A percentile compares a stretch with the other conserved stretches of the same genome.
Evolutionary conservation across 2,329 filamentous ascomycete genomes (phyloP).

Genomic region (Scedosporium boydii): DNA sequence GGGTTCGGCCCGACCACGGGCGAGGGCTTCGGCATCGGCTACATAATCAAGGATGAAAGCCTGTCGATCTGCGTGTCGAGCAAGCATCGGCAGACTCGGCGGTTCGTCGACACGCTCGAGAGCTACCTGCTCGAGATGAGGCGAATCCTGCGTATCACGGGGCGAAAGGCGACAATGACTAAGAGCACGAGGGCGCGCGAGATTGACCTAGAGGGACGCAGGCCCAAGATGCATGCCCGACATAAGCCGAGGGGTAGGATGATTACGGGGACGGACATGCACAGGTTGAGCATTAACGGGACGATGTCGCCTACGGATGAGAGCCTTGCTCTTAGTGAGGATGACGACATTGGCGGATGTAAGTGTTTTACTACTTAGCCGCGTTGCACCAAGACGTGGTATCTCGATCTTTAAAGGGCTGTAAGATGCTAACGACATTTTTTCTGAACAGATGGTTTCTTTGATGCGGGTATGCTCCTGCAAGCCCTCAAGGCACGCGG

Average conservation of each 20-base stretch:
- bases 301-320: conserved; percentile 57
- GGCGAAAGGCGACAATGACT: conserved; percentile 29
- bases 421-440: conserved; percentile 17
- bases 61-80: conserved; percentile 77
- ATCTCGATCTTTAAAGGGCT: not conserved
- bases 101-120: conserved; percentile 84
- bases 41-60: conserved; percentile 90
- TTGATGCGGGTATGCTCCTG: conserved; percentile 89
- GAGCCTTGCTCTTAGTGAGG: conserved; percentile 64
- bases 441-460: conserved; percentile 72
- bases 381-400: not conserved
- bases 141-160: conserved; percentile 66
- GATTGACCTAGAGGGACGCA: conserved; percentile 29
- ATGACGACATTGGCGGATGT: conserved; percentile 90
- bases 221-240: conserved; percentile 1
- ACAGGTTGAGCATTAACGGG: conserved; percentile 31
- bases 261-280: conserved; percentile 49
- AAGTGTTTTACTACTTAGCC: conserved; percentile 35
- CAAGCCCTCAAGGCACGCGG: conserved; percentile 72
- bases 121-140: conserved; percentile 85
- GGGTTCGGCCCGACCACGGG: conserved; percentile 92
- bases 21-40: conserved; percentile 94
- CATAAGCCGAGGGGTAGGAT: conserved; percentile 62
- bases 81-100: conserved; percentile 86
- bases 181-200: conserved; percentile 44